Evolutionary conservation across 352 stramenopile genomes (phyloP).

Genomic region (Phytophthora fragariae): DNA sequence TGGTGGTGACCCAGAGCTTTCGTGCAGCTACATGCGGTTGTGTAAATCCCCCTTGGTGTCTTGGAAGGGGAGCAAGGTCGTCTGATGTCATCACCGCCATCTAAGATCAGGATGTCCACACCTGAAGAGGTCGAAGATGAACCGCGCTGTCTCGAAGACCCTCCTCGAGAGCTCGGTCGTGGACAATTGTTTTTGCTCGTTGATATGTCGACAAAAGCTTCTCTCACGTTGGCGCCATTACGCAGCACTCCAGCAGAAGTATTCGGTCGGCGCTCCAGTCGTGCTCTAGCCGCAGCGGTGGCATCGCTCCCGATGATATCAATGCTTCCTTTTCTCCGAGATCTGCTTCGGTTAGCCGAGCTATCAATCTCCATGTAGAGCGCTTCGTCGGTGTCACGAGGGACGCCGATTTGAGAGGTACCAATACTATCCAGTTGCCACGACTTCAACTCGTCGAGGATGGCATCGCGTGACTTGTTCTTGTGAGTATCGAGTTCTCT

Average conservation of each 20-base stretch:
- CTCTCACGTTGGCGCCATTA: conserved; percentile 45
- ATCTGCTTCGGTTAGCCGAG: conserved; percentile 9
- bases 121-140: conserved; percentile 21
- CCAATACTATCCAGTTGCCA: conserved; percentile 72
- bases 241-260: conserved; percentile 61
- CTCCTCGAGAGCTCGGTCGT: conserved; percentile 26
- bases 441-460: conserved; percentile 67
- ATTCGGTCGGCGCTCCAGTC: conserved; percentile 48
- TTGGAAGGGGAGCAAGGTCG: conserved; percentile 62
- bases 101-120: conserved; percentile 70
- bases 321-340: conserved; percentile 41
- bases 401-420: conserved; percentile 50
- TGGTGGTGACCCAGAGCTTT: conserved; percentile 28
- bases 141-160: conserved; percentile 20
- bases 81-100: conserved; percentile 55
- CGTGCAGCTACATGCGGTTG: conserved; percentile 25
- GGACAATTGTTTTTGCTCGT: conserved; percentile 1
- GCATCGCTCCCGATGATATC: conserved; percentile 9
- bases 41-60: conserved; percentile 58
- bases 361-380: conserved; percentile 20
- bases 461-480: conserved; percentile 70
- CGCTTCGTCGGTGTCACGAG: conserved; percentile 32
- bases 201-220: conserved; percentile 63
- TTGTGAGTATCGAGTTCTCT: conserved; percentile 67
- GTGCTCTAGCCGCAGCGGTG: conserved; percentile 10